These are phyloP conservation scores for Leucocoprinus birnbaumii DNA, from an alignment of 768 basidiomycete species.

Conservation along the genomic window DNA sequence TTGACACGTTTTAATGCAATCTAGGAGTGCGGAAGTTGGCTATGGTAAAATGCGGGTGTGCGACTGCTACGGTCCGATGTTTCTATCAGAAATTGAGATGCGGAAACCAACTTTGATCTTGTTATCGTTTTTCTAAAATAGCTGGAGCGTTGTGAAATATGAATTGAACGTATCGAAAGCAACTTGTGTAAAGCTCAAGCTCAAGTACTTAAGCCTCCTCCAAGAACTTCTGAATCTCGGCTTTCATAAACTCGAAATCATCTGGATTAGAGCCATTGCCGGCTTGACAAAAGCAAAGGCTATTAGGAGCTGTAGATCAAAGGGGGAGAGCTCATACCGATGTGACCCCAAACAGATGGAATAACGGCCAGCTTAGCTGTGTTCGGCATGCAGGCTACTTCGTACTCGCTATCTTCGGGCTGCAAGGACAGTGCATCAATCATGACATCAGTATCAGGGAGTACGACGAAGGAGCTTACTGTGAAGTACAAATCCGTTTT, in stretches of 20 bases:
- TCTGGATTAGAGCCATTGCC: slow-evolving; percentile 38
- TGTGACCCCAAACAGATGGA: slow-evolving; percentile 55
- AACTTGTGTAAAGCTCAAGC: neutral
- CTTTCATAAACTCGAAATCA: slow-evolving; percentile 40
- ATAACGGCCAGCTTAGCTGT: slow-evolving; percentile 47
- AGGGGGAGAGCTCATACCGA: slow-evolving; percentile 32
- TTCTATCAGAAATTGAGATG: too few relatives aligned
- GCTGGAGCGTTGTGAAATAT: too few relatives aligned
- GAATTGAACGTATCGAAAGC: too few relatives aligned
- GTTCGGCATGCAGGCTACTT: slow-evolving; percentile 39
- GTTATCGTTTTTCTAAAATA: too few relatives aligned
- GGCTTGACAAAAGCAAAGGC: slow-evolving; percentile 22
- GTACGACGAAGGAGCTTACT: slow-evolving; percentile 20
- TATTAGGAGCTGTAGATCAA: neutral
- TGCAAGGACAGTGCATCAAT: slow-evolving; percentile 17
- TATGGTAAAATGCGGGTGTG: too few relatives aligned
- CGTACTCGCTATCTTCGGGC: slow-evolving; percentile 54
- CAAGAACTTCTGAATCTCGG: slow-evolving; percentile 43
- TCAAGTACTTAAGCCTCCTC: slow-evolving; percentile 20
- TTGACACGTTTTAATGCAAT: too few relatives aligned
- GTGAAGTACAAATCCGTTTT: slow-evolving; percentile 61
- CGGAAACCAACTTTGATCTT: too few relatives aligned
- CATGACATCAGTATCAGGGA: neutral
- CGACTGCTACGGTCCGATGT: too few relatives aligned
- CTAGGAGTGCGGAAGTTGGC: too few relatives aligned